Base-by-base conservation (phyloP, 2,329 filamentous ascomycete species). In the Pseudogymnoascus verrucosus region DNA sequence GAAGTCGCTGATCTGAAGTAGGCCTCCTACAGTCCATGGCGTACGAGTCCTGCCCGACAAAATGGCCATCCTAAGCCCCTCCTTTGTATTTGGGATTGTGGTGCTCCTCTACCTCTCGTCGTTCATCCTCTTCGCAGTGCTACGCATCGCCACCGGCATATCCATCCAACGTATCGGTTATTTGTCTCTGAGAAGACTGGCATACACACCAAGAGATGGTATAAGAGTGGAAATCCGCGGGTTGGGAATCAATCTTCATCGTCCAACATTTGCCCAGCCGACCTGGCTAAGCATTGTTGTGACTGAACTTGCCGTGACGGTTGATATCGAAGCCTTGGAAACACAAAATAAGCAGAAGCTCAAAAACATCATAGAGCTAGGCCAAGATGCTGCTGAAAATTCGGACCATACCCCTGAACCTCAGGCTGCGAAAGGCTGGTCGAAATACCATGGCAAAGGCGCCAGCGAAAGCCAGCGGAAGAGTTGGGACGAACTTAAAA, bases 91-190 rank as follows among this genome's bases (percentile, higher is more conserved):
- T 72, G 93, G 93, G 74, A 81, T 96, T 70, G 72, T 93, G 74
- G 86, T 98, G 70, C 83, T 98, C 68, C 79, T 91, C 66, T 99
- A 98, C 78, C 84, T 99, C 51, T 89, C 87, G 66, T 92, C 93
- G 66, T 99, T 99, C 74, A 88, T 99, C 65, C 76, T 97, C 65
- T 96, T 99, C 76, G 95, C 95, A 71, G 84, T 98, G 70, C 78
- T 99, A 67, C 91, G 95, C 69, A 93, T 98, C 70, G 81, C 93
- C 66, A 98, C 93, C 37, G 95, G 95, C 66, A 82, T 99, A 64
- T 99, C 95, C 5, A 96, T 99, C 68, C 96, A 99, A 77, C 87
- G 95, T 69, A 85, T 99, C 69, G 95, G 95, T 67, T 96, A 96
- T 75, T 87, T 96, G 69, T 96, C 95, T 37, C 82, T 99, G 69